These are phyloP conservation scores for Beauveria sp. DNA, from an alignment of 2,329 filamentous ascomycete species.

Conservation along the genomic window DNA sequence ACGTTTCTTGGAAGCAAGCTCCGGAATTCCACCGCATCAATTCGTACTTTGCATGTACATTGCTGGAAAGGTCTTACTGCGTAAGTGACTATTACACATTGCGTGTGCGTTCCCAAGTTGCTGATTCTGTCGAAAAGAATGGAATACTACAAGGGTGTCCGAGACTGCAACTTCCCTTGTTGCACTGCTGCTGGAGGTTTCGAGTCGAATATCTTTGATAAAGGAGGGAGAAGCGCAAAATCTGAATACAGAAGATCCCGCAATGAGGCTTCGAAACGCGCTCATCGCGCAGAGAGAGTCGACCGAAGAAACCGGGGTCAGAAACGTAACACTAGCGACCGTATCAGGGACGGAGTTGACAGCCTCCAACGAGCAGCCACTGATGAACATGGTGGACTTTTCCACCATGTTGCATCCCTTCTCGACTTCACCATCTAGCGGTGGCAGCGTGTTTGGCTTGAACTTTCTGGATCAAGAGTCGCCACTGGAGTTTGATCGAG, in stretches of 20 bases:
- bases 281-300: constrained; percentile 14
- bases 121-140: neutral
- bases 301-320: neutral
- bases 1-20: constrained; percentile 27
- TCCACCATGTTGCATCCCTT: constrained; percentile 10
- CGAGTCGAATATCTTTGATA: constrained; percentile 27
- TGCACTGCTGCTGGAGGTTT: constrained; percentile 27
- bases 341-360: neutral
- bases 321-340: neutral
- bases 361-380: neutral
- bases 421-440: constrained; percentile 11
- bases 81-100: neutral
- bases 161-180: constrained; percentile 26
- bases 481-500: neutral
- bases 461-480: constrained; percentile 3
- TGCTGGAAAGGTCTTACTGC: constrained; percentile 23
- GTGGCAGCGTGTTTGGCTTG: constrained; percentile 9
- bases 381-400: constrained; percentile 9
- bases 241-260: constrained; percentile 20
- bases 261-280: constrained; percentile 26
- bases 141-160: constrained; percentile 22
- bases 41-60: constrained; percentile 34
- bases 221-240: constrained; percentile 13
- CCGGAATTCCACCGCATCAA: constrained; percentile 24
- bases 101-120: neutral